Evolutionary conservation across 148 eudicot species (phyloP).

Genomic region (Fagopyrum tataricum): DNA sequence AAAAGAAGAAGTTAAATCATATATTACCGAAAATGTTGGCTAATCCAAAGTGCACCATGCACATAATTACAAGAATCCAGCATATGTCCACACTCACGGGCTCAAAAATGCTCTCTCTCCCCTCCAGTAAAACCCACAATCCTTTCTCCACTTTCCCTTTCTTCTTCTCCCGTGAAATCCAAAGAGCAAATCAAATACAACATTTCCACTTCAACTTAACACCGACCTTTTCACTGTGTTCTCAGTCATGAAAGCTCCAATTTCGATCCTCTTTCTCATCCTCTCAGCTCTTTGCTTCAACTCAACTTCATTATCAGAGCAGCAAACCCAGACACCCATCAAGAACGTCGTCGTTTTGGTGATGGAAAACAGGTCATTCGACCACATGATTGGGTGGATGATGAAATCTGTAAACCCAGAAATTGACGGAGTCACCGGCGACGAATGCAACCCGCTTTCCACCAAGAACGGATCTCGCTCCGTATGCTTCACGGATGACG

Average conservation of each 20-base stretch:
- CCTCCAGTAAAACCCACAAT: not conserved
- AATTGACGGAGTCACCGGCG: slow-evolving; percentile 77
- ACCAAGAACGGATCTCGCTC: slow-evolving; percentile 29
- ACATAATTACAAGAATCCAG: not conserved
- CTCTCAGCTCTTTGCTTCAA: slow-evolving; percentile 14
- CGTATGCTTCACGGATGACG: slow-evolving; percentile 67
- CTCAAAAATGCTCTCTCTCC: not conserved
- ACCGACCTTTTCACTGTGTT: not conserved
- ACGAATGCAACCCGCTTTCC: slow-evolving; percentile 67
- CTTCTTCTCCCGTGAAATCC: not conserved
- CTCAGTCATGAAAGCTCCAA: not conserved
- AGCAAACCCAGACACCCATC: slow-evolving; percentile 40
- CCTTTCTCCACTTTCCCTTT: not conserved
- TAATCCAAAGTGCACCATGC: not conserved
- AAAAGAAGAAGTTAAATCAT: no score
- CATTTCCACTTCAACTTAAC: not conserved
- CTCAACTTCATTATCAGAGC: slow-evolving; percentile 4
- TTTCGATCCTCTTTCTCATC: slow-evolving; percentile 10
- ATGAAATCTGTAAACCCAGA: slow-evolving; percentile 57
- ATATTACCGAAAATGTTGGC: not conserved
- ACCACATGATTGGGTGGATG: slow-evolving; percentile 98
- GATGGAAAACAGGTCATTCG: slow-evolving; percentile 90
- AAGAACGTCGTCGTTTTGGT: slow-evolving; percentile 79
- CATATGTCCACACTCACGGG: slow-evolving; percentile 11
- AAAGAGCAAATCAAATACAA: not conserved